Evolutionary conservation across 2,329 filamentous ascomycete genomes (phyloP), one percentile per base, ranked within the genome.

Genomic region (Huntiella bhutanensis): DNA sequence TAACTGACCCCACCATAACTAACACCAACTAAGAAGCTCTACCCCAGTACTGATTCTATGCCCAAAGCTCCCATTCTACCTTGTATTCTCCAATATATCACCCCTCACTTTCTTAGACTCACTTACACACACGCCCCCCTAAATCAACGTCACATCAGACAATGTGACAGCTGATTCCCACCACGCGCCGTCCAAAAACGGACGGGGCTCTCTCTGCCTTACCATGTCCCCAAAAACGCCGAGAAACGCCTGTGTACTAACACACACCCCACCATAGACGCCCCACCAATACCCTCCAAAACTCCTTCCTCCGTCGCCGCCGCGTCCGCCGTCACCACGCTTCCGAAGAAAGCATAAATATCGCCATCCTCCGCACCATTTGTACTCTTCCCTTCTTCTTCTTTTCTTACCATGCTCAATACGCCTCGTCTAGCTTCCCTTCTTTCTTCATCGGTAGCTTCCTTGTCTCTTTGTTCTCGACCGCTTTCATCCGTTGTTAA

Each of bases 341-440:
- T 12, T 32, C 39, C 16, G 15, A 28, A 28, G 28, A 17, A 28
- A 28, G 32, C 33, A 45, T 49, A 49, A 49, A 49, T 49, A 49
- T 44, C 35, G 39, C 19, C 48, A 15, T 19, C 35, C 13, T 33
- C 48, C 48, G 33, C 44, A 43, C 40, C 46, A 11, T 49, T 7
- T 43, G 13, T 15, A 12, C 11, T 15, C 13, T 6, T 41, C 36
- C 41, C 10, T 37, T 45, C 34, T 36, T 33, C 17, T 42, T 39
- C 33, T 40, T 46, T 41, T 45, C 38, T 42, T 33, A 47, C 36
- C 37, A 47, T 45, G 46, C 41, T 41, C 46, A 45, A 35, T 28
- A 32, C 10, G 15, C 33, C 38, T 41, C 38, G 39, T 6, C 32
- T 41, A 34, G 37, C 45, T 47, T 47, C 45, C 33, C 33, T 41